Conservation (phyloP, 148 eudicot genomes). For the Linanthus parryae region DNA sequence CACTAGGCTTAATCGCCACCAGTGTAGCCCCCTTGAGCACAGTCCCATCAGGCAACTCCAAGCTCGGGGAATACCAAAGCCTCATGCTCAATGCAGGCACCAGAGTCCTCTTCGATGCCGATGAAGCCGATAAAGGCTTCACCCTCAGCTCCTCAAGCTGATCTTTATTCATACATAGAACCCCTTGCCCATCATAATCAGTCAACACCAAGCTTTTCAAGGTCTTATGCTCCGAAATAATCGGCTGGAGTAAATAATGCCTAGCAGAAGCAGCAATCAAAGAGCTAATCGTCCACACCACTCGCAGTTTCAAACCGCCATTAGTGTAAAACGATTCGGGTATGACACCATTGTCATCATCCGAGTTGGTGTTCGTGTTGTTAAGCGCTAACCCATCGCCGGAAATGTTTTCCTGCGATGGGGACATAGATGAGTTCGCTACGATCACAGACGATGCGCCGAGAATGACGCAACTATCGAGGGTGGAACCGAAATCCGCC, state of each 20-base stretch:
- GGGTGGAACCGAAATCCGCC: conserved; percentile 77
- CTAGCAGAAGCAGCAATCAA: conserved; percentile 92
- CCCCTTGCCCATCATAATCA: conserved; percentile 79
- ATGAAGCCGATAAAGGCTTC: conserved; percentile 78
- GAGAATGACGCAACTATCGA: conserved; percentile 71
- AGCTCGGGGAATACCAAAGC: conserved; percentile 70
- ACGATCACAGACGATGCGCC: conserved; percentile 61
- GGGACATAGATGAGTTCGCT: too few relatives aligned
- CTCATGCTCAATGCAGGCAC: conserved; percentile 85
- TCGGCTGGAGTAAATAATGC: conserved; percentile 82
- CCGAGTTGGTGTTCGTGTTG: too few relatives aligned
- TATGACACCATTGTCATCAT: conserved; percentile 62
- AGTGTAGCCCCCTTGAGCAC: conserved; percentile 78
- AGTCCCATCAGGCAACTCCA: conserved; percentile 67
- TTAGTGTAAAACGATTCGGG: conserved; percentile 83
- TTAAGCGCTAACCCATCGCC: too few relatives aligned
- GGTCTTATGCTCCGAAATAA: conserved; percentile 66
- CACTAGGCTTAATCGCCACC: conserved; percentile 74
- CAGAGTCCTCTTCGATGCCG: conserved; percentile 69
- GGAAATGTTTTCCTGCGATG: too few relatives aligned
- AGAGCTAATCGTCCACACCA: conserved; percentile 87
- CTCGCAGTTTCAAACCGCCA: conserved; percentile 76
- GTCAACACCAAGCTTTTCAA: conserved; percentile 59
- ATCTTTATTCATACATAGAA: conserved; percentile 71
- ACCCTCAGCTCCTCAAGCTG: conserved; percentile 83